Evolutionary conservation across 2,329 filamentous ascomycete genomes (phyloP), one percentile per base, ranked within the genome.

Genomic region (Aspergillus sp.): DNA sequence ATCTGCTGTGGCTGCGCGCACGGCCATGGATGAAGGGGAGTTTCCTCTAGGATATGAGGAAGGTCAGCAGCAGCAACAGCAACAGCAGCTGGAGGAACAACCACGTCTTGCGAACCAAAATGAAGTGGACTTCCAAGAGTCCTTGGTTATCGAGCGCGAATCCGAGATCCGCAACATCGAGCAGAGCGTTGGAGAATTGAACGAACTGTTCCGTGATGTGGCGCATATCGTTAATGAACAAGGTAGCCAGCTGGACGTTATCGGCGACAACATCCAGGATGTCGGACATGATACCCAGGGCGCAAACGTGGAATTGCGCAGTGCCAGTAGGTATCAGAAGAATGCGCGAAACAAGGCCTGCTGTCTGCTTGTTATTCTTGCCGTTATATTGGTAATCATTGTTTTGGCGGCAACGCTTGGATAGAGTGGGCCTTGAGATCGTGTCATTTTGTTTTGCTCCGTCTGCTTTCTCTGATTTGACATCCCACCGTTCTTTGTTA

Each of bases 121-220:
- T 57, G 94, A 98, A 63, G 93, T 98, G 39, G 91, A 98, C 64
- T 98, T 96, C 72, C 93, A 98, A 64, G 93, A 98, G 57, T 83
- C 86, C 10, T 75, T 98, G 48, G 98, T 98, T 62, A 84, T 94
- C 51, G 91, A 98, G 75, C 89, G 94, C 45, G 93, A 98, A 68
- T 83, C 88, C 48, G 93, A 98, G 73, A 98, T 98, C 56, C 84
- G 90, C 52, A 94, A 94, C 64, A 98, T 98, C 60, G 93, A 97
- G 72, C 90, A 96, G 68, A 89, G 87, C 46, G 93, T 98, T 5
- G 86, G 86, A 46, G 93, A 98, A 61, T 74, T 98, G 52, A 98
- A 98, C 60, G 93, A 97, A 62, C 78, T 98, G 39, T 98, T 98
- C 76, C 80, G 90, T 52, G 91, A 98, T 72, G 89, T 98, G n/a